These are phyloP conservation scores for Chimonanthus praecox DNA, from an alignment of 164 flowering plant species.

Conservation along the genomic window DNA sequence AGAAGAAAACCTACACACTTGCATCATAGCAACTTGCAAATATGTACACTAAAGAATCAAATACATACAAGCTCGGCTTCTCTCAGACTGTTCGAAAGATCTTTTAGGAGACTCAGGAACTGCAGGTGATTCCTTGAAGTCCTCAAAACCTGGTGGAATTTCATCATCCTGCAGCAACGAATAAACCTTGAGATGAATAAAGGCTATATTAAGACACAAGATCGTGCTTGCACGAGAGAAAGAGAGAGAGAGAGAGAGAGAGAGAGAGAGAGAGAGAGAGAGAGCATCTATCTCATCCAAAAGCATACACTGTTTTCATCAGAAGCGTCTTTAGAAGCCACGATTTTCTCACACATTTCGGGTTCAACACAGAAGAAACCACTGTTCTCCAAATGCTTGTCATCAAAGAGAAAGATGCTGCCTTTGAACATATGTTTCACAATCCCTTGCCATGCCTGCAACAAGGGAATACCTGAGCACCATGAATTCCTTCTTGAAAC, in stretches of 20 bases:
- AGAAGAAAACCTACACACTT: background rate
- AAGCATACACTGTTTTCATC: conserved; percentile 30
- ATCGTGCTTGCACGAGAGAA: background rate
- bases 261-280: background rate
- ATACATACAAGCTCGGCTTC: conserved; percentile 49
- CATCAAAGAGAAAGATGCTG: conserved; percentile 57
- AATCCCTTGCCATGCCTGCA: conserved; percentile 77
- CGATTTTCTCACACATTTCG: conserved; percentile 63
- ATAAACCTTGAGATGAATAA: conserved; percentile 2
- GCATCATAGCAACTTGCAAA: background rate
- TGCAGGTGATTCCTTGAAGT: conserved; percentile 47
- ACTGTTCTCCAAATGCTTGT: conserved; percentile 56
- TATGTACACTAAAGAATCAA: background rate
- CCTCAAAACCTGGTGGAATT: conserved; percentile 45
- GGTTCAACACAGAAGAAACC: conserved; percentile 71
- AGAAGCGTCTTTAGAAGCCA: conserved; percentile 25
- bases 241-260: background rate
- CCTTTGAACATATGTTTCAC: conserved; percentile 71
- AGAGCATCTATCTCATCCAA: background rate
- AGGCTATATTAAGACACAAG: background rate
- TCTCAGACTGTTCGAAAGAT: conserved; percentile 42
- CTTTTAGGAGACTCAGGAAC: conserved; percentile 53
- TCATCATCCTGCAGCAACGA: conserved; percentile 40
- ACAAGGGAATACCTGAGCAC: background rate
- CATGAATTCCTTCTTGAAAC: no score